Conservation (phyloP, 768 basidiomycete genomes). For the Trametes cubensis region DNA sequence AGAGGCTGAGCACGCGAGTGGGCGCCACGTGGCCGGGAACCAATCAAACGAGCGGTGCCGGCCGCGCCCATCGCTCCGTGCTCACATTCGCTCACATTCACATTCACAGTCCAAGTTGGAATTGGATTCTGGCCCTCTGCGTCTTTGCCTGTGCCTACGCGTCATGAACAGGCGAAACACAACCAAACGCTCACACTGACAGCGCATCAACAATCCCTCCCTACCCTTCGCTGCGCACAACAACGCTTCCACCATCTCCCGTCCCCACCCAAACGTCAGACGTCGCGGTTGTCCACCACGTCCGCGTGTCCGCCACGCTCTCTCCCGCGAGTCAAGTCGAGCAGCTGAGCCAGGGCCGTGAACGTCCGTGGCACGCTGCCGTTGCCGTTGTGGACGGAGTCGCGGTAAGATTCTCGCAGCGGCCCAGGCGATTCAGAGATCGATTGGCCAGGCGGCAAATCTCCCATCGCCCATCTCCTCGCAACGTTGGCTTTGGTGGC, state of each 20-base stretch:
- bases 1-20: not conserved
- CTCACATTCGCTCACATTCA: too few relatives aligned
- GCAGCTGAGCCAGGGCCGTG: too few relatives aligned
- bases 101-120: not conserved
- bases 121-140: not conserved
- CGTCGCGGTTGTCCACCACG: too few relatives aligned
- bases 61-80: not conserved
- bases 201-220: not conserved
- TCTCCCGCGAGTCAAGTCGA: too few relatives aligned
- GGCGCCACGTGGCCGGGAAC: constrained; percentile 17
- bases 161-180: too few relatives aligned
- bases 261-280: too few relatives aligned
- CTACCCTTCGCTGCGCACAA: not conserved
- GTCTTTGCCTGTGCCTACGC: not conserved
- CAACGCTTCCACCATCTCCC: not conserved
- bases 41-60: constrained; percentile 15
- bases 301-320: too few relatives aligned
- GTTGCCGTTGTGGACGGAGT: not conserved
- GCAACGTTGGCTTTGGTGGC: not conserved
- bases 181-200: too few relatives aligned
- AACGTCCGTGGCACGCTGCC: not conserved
- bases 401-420: not conserved
- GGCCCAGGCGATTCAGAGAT: not conserved
- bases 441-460: not conserved
- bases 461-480: not conserved